Conservation (phyloP, 345 rosid species). For the Eucalyptus microcorys region DNA sequence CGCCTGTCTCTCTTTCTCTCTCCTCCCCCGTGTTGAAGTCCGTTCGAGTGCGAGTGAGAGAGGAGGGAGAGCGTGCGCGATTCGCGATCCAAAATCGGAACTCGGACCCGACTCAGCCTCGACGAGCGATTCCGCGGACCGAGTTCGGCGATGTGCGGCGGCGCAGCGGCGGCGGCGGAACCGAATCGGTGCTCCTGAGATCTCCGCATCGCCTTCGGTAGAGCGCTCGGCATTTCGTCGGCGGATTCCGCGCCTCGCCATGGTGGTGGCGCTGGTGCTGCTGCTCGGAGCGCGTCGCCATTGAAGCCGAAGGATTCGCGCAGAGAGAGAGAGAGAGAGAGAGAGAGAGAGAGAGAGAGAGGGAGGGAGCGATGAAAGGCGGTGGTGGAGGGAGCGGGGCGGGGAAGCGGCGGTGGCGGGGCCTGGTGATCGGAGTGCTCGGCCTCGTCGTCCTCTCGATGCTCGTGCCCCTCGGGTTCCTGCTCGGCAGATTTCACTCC, state of each 20-base stretch:
- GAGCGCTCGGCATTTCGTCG: neutral
- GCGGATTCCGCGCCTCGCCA: neutral
- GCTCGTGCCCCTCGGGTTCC: slow-evolving; percentile 89
- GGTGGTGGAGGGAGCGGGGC: slow-evolving; percentile 25
- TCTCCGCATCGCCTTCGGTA: neutral
- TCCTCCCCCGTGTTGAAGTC: neutral
- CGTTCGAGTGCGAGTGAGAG: neutral
- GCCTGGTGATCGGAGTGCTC: slow-evolving; percentile 58
- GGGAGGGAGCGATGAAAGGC: slow-evolving; percentile 4
- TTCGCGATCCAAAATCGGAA: neutral
- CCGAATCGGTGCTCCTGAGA: neutral
- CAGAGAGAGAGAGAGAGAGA: neutral
- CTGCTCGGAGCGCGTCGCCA: neutral
- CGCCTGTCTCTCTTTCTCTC: neutral
- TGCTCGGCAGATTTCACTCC: slow-evolving; percentile 83
- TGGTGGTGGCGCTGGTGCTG: neutral
- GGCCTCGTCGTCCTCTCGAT: slow-evolving; percentile 82
- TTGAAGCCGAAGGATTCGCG: neutral
- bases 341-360: neutral
- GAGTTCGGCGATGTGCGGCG: neutral
- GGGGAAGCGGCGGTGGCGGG: slow-evolving; percentile 78
- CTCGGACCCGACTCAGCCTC: neutral
- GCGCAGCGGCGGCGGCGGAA: neutral
- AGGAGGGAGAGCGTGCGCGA: neutral
- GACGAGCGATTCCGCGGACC: neutral